Percentiles rank a stretch among this genome's conserved stretches.
Conservation (phyloP, 2,329 filamentous ascomycete genomes). For the Xylaria sp. region DNA sequence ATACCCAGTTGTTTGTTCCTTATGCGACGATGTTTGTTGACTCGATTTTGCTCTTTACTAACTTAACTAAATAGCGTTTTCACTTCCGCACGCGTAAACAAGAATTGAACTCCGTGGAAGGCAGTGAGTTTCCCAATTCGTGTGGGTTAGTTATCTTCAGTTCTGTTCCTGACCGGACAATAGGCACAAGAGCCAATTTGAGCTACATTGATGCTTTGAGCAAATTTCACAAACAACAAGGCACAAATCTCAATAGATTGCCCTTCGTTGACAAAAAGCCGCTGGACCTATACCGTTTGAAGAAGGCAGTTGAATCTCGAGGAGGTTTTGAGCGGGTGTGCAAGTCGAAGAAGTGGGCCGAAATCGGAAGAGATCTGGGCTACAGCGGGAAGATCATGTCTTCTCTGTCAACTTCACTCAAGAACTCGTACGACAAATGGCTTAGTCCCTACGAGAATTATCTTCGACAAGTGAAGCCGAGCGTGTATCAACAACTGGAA, state of each 20-base stretch:
- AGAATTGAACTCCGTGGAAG: conserved; percentile 96
- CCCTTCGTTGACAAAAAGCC: conserved; percentile 98
- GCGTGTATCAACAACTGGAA: conserved; percentile 93
- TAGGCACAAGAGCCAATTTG: conserved; percentile 88
- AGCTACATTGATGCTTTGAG: conserved; percentile 92
- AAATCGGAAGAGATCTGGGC: conserved; percentile 91
- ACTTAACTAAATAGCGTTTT: conserved; percentile 61
- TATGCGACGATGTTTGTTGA: neutral
- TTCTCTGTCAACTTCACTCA: conserved; percentile 91
- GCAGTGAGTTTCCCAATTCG: conserved; percentile 58
- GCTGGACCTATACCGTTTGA: conserved; percentile 88
- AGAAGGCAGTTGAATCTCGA: conserved; percentile 91
- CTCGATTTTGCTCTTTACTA: conserved; percentile 6
- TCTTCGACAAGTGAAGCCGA: conserved; percentile 80
- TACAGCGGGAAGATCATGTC: conserved; percentile 99
- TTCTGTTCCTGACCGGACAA: conserved; percentile 7
- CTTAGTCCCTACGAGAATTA: conserved; percentile 96
- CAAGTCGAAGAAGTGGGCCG: conserved; percentile 97
- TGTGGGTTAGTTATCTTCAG: neutral
- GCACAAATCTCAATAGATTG: conserved; percentile 86
- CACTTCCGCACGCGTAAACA: conserved; percentile 96
- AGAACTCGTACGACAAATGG: conserved; percentile 98
- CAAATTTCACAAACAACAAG: conserved; percentile 96
- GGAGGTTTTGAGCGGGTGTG: conserved; percentile 96
- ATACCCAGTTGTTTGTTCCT: neutral